Evolutionary conservation across 495 filamentous ascomycete species (phyloP), one percentile per base, ranked within the genome.

Genomic region (Aspergillus carlsbadensis): DNA sequence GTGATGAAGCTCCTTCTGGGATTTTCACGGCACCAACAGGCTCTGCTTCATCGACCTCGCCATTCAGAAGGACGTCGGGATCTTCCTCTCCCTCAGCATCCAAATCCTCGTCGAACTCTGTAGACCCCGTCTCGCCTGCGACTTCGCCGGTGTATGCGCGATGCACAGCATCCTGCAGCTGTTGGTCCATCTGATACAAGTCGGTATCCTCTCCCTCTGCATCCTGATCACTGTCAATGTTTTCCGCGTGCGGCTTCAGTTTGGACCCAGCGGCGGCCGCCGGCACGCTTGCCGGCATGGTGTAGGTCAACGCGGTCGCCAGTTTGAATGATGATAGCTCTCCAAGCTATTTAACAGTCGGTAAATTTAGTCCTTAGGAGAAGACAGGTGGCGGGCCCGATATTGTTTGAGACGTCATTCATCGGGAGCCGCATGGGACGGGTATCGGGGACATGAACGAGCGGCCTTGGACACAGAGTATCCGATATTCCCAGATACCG

Each of bases 1-100:
- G 79, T 60, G 52, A 79, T 68, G 39, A 73, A 3, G 78, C 78
- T 17, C 79, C 73, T 41, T 81, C 78, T 8, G 84, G 83, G 26
- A 87, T 78, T 63, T 91, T 91, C 6, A 92, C 89, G 15, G 88
- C 87, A 1, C 87, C 87, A 45, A 92, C 89, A 15, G 85, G 82
- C 65, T 89, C 88, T 22, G 71, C 66, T 21, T 73, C 72, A 44
- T 78, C 73, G 39, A 78, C 70, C 29, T 78, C 72, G 41, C 72
- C 71, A 40, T 78, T 70, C 20, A 45, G 14, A 42, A 52, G 42
- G 40, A 59, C 20, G 10, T 66, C 64, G 34, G 48, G 45, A 56
- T 63, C 60, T 24, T 55, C 55, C 35, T 61, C 64, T 18, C 64
- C 67, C 39, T 75, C 70, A 65, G 17, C 71, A 66, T 57, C 72